phyloP scores from a whole-genome alignment of 1,284 basidiomycete genomes.

The Ganoderma sp. region DNA sequence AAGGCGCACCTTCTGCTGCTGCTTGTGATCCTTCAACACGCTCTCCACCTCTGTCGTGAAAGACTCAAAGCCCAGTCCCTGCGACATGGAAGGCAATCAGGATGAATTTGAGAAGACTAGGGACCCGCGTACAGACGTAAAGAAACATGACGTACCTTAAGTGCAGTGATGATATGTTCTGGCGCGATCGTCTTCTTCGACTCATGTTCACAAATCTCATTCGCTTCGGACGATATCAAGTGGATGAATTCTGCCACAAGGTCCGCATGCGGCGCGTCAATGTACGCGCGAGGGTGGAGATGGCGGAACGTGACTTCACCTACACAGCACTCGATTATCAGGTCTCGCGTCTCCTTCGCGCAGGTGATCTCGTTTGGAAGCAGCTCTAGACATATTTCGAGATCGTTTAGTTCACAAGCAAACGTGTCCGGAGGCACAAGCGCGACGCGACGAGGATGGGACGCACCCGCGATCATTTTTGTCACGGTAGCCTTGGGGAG shows the following conservation, averaged over 20 bases:
- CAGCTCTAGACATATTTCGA: slow-evolving; percentile 66
- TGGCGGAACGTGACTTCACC: slow-evolving; percentile 58
- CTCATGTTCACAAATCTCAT: slow-evolving; percentile 97
- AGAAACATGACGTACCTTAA: slow-evolving; percentile 65
- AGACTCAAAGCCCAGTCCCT: slow-evolving; percentile 90
- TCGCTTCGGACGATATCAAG: slow-evolving; percentile 95
- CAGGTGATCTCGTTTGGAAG: slow-evolving; percentile 90
- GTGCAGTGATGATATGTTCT: slow-evolving; percentile 92
- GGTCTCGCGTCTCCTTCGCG: slow-evolving; percentile 94
- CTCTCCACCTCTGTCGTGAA: slow-evolving; percentile 90
- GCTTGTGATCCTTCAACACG: slow-evolving; percentile 94
- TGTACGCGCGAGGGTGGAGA: slow-evolving; percentile 21
- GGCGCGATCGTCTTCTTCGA: slow-evolving; percentile 99
- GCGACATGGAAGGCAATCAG: slow-evolving; percentile 25
- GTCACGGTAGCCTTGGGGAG: slow-evolving; percentile 97
- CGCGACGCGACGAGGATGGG: slow-evolving; percentile 19
- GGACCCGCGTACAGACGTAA: not conserved
- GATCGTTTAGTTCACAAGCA: not conserved
- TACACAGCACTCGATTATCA: slow-evolving; percentile 98
- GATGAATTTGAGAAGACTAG: slow-evolving; percentile 7
- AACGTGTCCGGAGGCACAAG: not conserved
- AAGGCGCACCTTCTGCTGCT: slow-evolving; percentile 82
- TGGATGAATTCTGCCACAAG: slow-evolving; percentile 91
- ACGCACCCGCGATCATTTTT: slow-evolving; percentile 92
- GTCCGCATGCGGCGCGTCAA: slow-evolving; percentile 19